A percentile compares a stretch with the other conserved stretches of the same genome.
These are phyloP conservation scores for Irpex sp. DNA, from an alignment of 1,284 basidiomycete species.

Conservation along the genomic window DNA sequence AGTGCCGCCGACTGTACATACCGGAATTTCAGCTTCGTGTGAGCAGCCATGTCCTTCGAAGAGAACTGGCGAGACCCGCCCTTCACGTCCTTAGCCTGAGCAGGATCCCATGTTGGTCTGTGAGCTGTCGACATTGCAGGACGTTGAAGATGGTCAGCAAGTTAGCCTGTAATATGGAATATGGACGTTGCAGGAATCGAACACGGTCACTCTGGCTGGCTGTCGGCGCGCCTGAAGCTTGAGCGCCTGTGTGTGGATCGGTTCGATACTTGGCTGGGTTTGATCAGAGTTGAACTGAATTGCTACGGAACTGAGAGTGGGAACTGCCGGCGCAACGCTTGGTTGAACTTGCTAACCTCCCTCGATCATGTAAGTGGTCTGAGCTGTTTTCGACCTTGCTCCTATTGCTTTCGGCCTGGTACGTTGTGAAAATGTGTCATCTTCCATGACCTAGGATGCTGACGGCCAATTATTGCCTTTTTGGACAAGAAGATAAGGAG, in stretches of 20 bases:
- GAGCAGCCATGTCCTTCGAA: constrained; percentile 85
- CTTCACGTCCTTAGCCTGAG: constrained; percentile 82
- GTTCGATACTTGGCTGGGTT: too few species aligned
- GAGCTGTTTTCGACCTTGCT: background rate
- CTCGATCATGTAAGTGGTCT: background rate
- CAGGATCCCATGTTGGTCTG: constrained; percentile 87
- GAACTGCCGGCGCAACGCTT: background rate
- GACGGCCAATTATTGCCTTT: background rate
- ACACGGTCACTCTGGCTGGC: background rate
- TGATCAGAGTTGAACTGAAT: background rate
- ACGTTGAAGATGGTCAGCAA: background rate
- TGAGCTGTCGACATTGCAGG: constrained; percentile 76
- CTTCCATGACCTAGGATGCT: background rate
- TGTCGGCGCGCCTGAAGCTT: too few species aligned
- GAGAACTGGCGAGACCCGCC: constrained; percentile 87
- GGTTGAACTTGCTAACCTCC: background rate
- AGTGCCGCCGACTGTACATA: constrained; percentile 24
- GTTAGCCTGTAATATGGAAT: background rate
- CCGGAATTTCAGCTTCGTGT: constrained; percentile 97
- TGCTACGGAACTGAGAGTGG: background rate
- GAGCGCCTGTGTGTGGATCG: too few species aligned
- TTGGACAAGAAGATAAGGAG: background rate
- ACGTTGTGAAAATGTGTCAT: background rate
- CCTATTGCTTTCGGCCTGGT: background rate
- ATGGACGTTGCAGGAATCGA: background rate